A percentile compares a stretch with the other conserved stretches of the same genome.
Evolutionary conservation across 2,329 filamentous ascomycete species (phyloP).

Genomic region (Balansia obtecta): DNA sequence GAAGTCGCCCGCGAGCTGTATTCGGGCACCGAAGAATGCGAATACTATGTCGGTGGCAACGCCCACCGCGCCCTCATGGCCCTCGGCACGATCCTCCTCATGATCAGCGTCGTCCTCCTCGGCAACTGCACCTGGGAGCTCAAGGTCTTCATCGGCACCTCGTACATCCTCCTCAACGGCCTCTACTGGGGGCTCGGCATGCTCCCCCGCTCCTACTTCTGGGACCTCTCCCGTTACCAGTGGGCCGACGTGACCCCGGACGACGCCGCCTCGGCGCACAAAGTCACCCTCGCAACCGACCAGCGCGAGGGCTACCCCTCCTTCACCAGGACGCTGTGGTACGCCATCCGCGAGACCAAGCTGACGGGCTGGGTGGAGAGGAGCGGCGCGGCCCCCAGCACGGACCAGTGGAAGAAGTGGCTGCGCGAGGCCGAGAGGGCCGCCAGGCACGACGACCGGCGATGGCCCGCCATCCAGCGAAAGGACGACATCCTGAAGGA

Average conservation of each 20-base stretch:
- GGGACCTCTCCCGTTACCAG: constrained; percentile 43
- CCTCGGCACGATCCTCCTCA: constrained; percentile 44
- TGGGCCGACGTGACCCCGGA: constrained; percentile 27
- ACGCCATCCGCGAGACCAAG: constrained; percentile 41
- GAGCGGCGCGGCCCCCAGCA: constrained; percentile 38
- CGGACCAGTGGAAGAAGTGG: constrained; percentile 41
- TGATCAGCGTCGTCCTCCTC: constrained; percentile 47
- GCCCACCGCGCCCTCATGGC: constrained; percentile 42
- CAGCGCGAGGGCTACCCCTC: constrained; percentile 29
- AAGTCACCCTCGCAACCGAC: constrained; percentile 16
- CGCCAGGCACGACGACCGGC: constrained; percentile 17
- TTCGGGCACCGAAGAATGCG: constrained; percentile 46
- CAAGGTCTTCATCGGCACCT: constrained; percentile 43
- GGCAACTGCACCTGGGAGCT: constrained; percentile 50
- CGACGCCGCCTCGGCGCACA: constrained; percentile 25
- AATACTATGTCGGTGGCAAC: constrained; percentile 36
- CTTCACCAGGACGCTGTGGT: constrained; percentile 47
- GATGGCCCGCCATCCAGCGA: constrained; percentile 34
- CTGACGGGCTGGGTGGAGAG: constrained; percentile 39
- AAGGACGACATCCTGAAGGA: constrained; percentile 37
- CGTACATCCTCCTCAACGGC: constrained; percentile 47
- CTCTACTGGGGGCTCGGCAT: constrained; percentile 45
- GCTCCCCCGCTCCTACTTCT: constrained; percentile 35
- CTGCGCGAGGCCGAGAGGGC: constrained; percentile 33
- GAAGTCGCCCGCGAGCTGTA: constrained; percentile 51